Conservation (phyloP, 1,139 yeast genomes). For the Protomyces pachydermus region DNA sequence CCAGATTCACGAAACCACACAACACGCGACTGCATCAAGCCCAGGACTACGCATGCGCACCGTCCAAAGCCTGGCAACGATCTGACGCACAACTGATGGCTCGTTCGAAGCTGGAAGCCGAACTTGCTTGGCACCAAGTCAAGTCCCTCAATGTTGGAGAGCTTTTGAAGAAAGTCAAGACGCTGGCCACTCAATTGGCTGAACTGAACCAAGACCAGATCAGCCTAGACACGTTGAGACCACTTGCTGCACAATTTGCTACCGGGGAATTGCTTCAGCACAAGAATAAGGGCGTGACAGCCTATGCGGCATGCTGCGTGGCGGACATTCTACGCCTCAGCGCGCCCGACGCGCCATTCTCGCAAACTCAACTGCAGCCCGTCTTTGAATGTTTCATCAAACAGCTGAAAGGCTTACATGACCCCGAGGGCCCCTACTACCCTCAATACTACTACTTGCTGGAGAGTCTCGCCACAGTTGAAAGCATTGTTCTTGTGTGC, state of each 20-base stretch:
- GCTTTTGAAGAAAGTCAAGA: background rate
- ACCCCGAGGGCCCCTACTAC: slow-evolving; percentile 60
- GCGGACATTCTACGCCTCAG: slow-evolving; percentile 69
- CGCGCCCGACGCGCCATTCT: slow-evolving; percentile 91
- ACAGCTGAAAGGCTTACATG: slow-evolving; percentile 57
- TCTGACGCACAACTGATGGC: background rate
- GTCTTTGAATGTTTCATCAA: slow-evolving; percentile 46
- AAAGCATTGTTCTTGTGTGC: slow-evolving; percentile 70
- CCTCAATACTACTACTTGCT: slow-evolving; percentile 63
- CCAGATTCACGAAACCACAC: no score
- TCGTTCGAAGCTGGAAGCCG: background rate
- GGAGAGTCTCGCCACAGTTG: slow-evolving; percentile 67
- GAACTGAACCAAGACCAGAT: background rate
- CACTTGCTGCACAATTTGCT: slow-evolving; percentile 48
- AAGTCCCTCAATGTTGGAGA: background rate
- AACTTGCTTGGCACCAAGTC: background rate
- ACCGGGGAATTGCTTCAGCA: slow-evolving; percentile 57
- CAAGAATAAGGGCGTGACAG: slow-evolving; percentile 65
- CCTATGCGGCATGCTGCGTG: slow-evolving; percentile 66
- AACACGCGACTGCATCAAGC: no score
- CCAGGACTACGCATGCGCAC: no score
- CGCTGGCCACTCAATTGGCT: background rate
- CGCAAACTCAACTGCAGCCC: slow-evolving; percentile 51
- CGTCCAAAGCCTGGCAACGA: no score
- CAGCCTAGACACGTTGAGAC: background rate